Evolutionary conservation across 345 rosid genomes (phyloP).

Genomic region (Aegle marmelos): DNA sequence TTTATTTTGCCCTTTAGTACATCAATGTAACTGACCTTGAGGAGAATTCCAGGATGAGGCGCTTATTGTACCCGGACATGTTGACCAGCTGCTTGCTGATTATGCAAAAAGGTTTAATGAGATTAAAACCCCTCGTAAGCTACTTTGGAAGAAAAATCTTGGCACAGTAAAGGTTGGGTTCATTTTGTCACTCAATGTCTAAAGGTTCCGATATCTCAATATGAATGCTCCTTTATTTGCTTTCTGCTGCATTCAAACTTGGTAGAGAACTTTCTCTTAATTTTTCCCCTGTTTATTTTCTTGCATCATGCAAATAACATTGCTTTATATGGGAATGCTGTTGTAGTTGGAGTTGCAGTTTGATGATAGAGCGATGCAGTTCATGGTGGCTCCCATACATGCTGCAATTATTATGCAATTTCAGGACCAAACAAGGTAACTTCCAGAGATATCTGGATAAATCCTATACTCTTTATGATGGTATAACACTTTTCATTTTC

Average conservation of each 20-base stretch:
- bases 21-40: constrained; percentile 9
- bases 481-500: constrained; percentile 12
- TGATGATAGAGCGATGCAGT: constrained; percentile 78
- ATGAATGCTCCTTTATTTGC: neutral
- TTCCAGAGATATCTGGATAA: constrained; percentile 10
- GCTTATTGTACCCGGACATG: constrained; percentile 62
- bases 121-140: constrained; percentile 94
- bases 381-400: constrained; percentile 80
- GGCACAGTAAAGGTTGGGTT: constrained; percentile 82
- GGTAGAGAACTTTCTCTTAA: neutral
- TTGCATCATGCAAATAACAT: constrained; percentile 1
- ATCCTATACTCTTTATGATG: neutral
- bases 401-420: constrained; percentile 94
- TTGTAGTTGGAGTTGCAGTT: constrained; percentile 88
- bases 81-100: constrained; percentile 74
- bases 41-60: constrained; percentile 72
- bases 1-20: neutral
- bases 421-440: constrained; percentile 79
- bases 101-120: constrained; percentile 75
- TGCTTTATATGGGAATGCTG: constrained; percentile 14
- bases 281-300: neutral
- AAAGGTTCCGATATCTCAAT: neutral
- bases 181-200: constrained; percentile 2
- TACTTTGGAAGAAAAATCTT: constrained; percentile 95
- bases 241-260: neutral